phyloP scores from a whole-genome alignment of 345 rosid genomes.

The Eucalyptus camaldulensis region DNA sequence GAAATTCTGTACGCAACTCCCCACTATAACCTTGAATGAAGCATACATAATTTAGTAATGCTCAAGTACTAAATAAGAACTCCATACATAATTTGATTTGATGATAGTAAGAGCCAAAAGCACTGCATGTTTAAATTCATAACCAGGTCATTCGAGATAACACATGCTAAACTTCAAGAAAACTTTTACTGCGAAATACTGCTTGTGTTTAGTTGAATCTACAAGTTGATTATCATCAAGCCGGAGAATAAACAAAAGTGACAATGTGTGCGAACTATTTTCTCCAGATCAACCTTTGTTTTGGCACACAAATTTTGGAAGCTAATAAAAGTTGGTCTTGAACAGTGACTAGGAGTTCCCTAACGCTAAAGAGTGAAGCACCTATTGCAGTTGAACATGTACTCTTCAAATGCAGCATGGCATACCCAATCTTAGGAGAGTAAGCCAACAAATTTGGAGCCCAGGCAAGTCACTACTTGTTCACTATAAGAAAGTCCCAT shows the following conservation, averaged over 20 bases:
- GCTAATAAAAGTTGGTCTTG: neutral
- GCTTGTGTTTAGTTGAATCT: neutral
- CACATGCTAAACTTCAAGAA: neutral
- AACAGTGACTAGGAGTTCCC: neutral
- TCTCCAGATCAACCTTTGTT: neutral
- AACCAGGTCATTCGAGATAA: neutral
- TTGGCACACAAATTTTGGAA: neutral
- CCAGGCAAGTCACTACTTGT: neutral
- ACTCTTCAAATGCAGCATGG: neutral
- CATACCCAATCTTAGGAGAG: neutral
- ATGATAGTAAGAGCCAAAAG: neutral
- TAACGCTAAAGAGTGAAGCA: neutral
- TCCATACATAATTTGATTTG: neutral
- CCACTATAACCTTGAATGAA: constrained; percentile 51
- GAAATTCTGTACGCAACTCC: constrained; percentile 87
- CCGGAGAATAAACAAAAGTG: neutral
- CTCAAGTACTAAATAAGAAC: neutral
- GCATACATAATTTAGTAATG: neutral
- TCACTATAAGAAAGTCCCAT: neutral
- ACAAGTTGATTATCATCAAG: neutral
- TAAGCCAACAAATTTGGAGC: neutral
- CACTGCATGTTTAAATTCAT: neutral
- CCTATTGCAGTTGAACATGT: neutral
- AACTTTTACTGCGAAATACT: neutral
- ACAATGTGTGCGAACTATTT: neutral